Conservation (phyloP, 2,329 filamentous ascomycete species). For the Emydomyces testavorans region DNA sequence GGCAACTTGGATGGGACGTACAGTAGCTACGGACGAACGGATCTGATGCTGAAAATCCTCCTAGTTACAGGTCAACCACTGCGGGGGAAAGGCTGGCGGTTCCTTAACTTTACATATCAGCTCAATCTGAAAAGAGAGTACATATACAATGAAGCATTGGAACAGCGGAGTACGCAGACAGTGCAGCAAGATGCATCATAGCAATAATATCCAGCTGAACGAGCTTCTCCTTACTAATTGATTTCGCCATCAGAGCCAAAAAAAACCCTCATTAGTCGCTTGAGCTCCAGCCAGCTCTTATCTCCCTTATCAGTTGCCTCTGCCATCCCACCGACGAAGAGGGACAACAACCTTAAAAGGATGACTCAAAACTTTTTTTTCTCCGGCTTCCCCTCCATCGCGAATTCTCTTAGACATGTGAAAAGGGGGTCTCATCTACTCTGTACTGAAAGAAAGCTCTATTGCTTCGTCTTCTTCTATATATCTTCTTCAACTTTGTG, state of each 20-base stretch:
- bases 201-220: neutral
- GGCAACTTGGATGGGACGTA: too few species aligned
- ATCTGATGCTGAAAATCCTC: too few species aligned
- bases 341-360: constrained; percentile 3
- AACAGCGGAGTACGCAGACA: too few species aligned
- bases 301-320: constrained; percentile 22
- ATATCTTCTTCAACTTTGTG: constrained; percentile 20
- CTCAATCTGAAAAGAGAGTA: neutral
- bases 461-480: constrained; percentile 19
- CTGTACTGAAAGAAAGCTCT: constrained; percentile 21
- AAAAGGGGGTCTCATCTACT: neutral
- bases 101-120: too few species aligned
- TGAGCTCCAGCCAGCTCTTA: constrained; percentile 11
- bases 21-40: too few species aligned
- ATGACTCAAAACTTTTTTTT: constrained; percentile 15
- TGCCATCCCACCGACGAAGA: constrained; percentile 2
- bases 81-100: too few species aligned
- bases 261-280: neutral
- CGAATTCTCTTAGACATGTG: constrained; percentile 5
- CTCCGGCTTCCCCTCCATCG: constrained; percentile 1
- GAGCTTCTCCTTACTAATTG: neutral
- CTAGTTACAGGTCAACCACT: too few species aligned
- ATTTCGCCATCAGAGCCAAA: constrained; percentile 2
- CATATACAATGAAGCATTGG: too few species aligned
- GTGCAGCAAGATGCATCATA: too few species aligned